Conservation (phyloP, 2,329 filamentous ascomycete genomes). For the Plenodomus lindquistii region DNA sequence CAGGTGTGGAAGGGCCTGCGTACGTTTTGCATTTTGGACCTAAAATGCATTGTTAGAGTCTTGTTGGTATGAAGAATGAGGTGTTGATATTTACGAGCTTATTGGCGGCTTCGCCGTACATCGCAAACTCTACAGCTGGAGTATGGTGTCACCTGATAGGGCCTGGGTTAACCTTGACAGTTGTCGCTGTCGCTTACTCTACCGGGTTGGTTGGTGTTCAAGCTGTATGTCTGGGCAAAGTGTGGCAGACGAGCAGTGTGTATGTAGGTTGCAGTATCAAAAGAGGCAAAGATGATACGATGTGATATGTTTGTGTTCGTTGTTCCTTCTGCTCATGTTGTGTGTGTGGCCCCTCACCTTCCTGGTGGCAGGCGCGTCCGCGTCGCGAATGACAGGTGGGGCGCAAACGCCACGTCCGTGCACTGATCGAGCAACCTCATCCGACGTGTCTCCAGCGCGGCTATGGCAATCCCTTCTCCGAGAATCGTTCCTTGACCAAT, state of each 20-base stretch:
- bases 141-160: neutral
- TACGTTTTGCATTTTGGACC: slow-evolving; percentile 96
- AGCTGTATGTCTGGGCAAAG: neutral
- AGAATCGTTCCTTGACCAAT: neutral
- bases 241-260: too few species aligned
- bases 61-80: neutral
- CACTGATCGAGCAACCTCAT: slow-evolving; percentile 18
- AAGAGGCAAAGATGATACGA: neutral
- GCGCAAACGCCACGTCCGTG: slow-evolving; percentile 13
- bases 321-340: slow-evolving; percentile 2
- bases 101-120: slow-evolving; percentile 88
- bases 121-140: slow-evolving; percentile 42
- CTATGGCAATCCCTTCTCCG: slow-evolving; percentile 14
- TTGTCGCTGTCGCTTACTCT: neutral
- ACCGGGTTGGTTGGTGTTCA: neutral
- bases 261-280: too few species aligned
- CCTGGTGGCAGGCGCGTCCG: slow-evolving; percentile 17
- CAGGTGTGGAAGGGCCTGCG: slow-evolving; percentile 80
- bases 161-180: neutral
- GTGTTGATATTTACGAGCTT: slow-evolving; percentile 66
- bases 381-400: slow-evolving; percentile 16
- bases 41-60: slow-evolving; percentile 43
- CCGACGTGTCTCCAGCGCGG: neutral
- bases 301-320: neutral
- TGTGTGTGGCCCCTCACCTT: slow-evolving; percentile 10